phyloP scores from a whole-genome alignment of 768 basidiomycete genomes.

The Sistotremastrum niveocremeum region DNA sequence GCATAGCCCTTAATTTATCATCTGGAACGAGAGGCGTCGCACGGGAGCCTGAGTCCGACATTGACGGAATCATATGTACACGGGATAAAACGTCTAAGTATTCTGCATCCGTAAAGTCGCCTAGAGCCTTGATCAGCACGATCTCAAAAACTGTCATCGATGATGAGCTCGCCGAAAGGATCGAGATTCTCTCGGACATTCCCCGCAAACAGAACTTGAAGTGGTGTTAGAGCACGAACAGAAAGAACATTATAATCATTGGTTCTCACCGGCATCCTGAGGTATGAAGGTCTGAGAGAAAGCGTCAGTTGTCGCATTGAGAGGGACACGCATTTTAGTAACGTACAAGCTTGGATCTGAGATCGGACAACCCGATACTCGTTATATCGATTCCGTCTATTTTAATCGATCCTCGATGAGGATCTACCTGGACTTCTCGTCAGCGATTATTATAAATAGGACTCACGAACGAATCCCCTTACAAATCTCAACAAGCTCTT shows the following conservation, averaged over 20 bases:
- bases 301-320: conserved; percentile 2
- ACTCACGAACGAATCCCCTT: conserved; percentile 14
- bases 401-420: conserved; percentile 55
- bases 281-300: conserved; percentile 20
- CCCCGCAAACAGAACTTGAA: conserved; percentile 49
- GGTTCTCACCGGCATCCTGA: conserved; percentile 13
- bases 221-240: conserved; percentile 8
- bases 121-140: not conserved
- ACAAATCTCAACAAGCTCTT: conserved; percentile 80
- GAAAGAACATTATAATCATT: not conserved
- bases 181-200: conserved; percentile 65
- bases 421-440: conserved; percentile 44
- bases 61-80: conserved; percentile 18
- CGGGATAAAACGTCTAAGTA: conserved; percentile 20
- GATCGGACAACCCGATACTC: conserved; percentile 70
- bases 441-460: not conserved
- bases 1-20: not conserved
- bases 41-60: conserved; percentile 1
- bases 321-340: not conserved
- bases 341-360: conserved; percentile 34
- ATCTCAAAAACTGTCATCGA: not conserved
- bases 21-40: conserved; percentile 1
- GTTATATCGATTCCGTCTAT: conserved; percentile 89
- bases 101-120: conserved; percentile 18
- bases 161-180: conserved; percentile 37